Evolutionary conservation across 139 green algal species (phyloP).

Genomic region (Chloropicon primus): DNA sequence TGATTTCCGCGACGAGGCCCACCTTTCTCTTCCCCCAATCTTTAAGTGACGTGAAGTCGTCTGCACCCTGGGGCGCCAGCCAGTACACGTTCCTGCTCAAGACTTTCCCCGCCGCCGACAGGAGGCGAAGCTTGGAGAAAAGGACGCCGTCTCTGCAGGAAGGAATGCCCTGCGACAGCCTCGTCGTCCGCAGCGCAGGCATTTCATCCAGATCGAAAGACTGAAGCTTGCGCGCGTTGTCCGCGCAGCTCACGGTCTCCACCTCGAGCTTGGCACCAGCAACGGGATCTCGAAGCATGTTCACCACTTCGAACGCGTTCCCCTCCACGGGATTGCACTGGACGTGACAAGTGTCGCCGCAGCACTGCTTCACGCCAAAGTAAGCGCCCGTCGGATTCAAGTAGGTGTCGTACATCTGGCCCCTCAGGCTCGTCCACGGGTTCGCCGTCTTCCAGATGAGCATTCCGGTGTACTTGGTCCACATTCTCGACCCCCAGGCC

Average conservation of each 20-base stretch:
- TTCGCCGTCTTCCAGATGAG: conserved; percentile 32
- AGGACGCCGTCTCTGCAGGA: background rate
- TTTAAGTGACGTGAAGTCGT: background rate
- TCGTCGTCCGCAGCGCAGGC: background rate
- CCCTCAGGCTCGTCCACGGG: conserved; percentile 22
- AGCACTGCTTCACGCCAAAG: background rate
- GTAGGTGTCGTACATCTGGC: conserved; percentile 24
- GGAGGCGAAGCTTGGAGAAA: background rate
- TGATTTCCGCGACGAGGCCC: background rate
- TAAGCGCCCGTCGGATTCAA: conserved; percentile 3
- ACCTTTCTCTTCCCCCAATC: background rate
- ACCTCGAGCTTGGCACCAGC: conserved; percentile 11
- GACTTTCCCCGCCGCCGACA: background rate
- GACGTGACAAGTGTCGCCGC: background rate
- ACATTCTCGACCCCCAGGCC: background rate
- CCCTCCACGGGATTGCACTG: conserved; percentile 7
- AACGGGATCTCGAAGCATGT: conserved; percentile 19
- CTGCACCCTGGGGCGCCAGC: conserved; percentile 1
- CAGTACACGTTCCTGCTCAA: conserved; percentile 23
- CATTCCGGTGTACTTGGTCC: background rate
- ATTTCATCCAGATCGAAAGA: background rate
- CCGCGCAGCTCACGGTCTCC: background rate
- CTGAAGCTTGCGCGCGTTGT: background rate
- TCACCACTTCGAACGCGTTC: conserved; percentile 6
- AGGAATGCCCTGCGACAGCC: background rate